These are phyloP conservation scores for Nicotiana benthamiana DNA, from an alignment of 257 asterid species.

Conservation along the genomic window DNA sequence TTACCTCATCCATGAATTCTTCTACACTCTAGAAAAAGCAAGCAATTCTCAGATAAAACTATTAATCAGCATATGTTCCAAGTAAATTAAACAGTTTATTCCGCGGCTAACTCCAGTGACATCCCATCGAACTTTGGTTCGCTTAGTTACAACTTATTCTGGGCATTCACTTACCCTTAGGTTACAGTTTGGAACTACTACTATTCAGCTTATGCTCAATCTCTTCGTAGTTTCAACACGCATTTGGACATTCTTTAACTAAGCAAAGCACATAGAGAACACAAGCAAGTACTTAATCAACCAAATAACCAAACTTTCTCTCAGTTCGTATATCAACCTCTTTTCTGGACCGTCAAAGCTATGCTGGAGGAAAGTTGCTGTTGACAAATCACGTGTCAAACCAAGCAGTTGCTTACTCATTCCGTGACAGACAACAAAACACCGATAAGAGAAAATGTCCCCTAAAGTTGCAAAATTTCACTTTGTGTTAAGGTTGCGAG, in stretches of 20 bases:
- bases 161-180: neutral
- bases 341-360: neutral
- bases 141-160: neutral
- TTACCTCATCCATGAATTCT: neutral
- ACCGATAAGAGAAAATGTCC: neutral
- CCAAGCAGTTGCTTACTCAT: neutral
- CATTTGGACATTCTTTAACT: neutral
- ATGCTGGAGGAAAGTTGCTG: neutral
- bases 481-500: neutral
- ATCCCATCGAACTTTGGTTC: neutral
- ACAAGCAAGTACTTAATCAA: neutral
- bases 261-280: neutral
- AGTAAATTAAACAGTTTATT: neutral
- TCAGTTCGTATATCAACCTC: neutral
- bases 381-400: neutral
- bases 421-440: neutral
- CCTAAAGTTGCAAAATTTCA: neutral
- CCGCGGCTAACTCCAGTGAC: neutral
- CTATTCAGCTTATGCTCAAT: neutral
- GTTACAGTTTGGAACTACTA: neutral
- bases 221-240: neutral
- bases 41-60: neutral
- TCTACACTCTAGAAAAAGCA: neutral
- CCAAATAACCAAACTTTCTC: neutral
- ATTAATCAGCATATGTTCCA: neutral